Conservation (phyloP, 2,329 filamentous ascomycete genomes). For the Colletotrichum sp. region DNA sequence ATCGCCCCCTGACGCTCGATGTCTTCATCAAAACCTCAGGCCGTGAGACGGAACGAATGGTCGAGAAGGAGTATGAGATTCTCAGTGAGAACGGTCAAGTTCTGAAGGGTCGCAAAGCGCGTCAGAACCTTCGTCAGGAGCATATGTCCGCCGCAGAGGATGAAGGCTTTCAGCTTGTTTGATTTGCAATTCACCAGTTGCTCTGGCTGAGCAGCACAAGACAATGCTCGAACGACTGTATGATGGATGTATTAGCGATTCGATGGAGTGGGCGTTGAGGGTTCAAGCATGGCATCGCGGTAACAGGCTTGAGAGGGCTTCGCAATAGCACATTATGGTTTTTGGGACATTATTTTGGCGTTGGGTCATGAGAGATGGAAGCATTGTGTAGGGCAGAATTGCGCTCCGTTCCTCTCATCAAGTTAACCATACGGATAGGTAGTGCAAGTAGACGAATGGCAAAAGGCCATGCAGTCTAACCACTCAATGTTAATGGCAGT, state of each 20-base stretch:
- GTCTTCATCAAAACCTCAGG: conserved; percentile 40
- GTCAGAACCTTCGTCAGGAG: conserved; percentile 42
- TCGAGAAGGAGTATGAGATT: conserved; percentile 55
- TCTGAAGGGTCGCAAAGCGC: conserved; percentile 48
- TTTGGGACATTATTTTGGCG: background rate
- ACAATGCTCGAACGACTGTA: background rate
- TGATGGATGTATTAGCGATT: background rate
- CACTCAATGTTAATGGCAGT: background rate
- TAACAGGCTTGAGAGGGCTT: background rate
- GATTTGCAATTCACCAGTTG: background rate
- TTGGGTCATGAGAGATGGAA: background rate
- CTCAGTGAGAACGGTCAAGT: conserved; percentile 49
- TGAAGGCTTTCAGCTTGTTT: conserved; percentile 48
- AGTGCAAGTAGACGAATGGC: background rate
- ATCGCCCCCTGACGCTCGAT: conserved; percentile 43
- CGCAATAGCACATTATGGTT: background rate
- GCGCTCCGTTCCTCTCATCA: background rate
- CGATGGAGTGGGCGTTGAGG: background rate
- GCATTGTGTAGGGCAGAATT: background rate
- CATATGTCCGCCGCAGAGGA: conserved; percentile 31
- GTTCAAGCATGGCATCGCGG: background rate
- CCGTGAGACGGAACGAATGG: conserved; percentile 47
- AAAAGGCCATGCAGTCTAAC: background rate
- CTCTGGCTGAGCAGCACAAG: background rate
- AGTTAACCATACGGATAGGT: background rate